Evolutionary conservation across 345 rosid genomes (phyloP), one percentile per base, ranked within the genome.

Genomic region (Populus alba): DNA sequence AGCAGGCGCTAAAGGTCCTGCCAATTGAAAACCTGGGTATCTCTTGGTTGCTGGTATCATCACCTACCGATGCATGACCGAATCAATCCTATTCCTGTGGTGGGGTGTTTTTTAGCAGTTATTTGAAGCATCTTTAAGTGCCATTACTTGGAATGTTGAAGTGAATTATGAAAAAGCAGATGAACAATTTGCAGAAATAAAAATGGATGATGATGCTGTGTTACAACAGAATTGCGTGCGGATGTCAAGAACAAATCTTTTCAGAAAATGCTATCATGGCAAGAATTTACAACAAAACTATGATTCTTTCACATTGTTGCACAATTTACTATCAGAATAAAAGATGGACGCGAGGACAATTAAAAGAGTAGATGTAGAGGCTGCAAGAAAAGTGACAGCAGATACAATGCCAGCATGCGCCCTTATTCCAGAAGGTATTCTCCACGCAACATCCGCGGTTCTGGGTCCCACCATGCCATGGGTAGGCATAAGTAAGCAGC

Each of bases 341-440:
- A 72, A 84, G 8, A 88, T 11, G 17, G 96, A 89, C 27, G 90
- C 71, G 51, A 82, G 12, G 7, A 84, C 76, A 43, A 90, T 90
- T 29, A 80, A 78, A 66, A 90, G 61, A 15, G 97, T 84, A 0
- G 90, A 88, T 23, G 87, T 53, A 72, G 84, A 73, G 0, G 95
- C 91, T 0, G 87, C 78, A 6, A 77, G 74, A 25, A 91, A 92
- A 27, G 97, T 92, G 45, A 91, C 39, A 39, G 61, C 70, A 4
- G 95, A 88, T 43, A 91, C 97, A 71, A 83, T 31, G 74, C 81
- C 82, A 15, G 86, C 76, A 86, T 90, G 94, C 49, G 49, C 74
- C 41, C 82, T 85, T 16, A 72, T 87, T 53, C 95, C 94, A 6
- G 88, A 81, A 47, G 97, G 95, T 68, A 95, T 84, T 53, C 79